These are phyloP conservation scores for Cylindricascospora bacillispora DNA, from an alignment of 1,139 yeast species.

Conservation along the genomic window DNA sequence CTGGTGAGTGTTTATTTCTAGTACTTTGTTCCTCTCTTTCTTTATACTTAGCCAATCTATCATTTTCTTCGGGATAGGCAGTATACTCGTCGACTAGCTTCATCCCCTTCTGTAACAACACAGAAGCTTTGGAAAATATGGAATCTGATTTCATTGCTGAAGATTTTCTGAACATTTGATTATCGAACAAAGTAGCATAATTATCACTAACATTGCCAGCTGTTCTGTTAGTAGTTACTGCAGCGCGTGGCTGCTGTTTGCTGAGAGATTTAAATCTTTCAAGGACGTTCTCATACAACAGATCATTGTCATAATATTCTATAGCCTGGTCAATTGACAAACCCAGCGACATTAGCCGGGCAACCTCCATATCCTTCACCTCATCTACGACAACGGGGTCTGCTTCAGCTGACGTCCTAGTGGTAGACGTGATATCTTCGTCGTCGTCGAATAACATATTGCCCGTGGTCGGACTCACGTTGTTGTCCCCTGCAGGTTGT, in stretches of 20 bases:
- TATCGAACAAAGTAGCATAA: too few species aligned
- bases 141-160: neutral
- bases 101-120: conserved; percentile 18
- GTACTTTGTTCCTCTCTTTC: neutral
- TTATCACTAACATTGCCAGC: neutral
- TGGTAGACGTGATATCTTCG: too few species aligned
- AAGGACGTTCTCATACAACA: conserved; percentile 15
- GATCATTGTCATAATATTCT: conserved; percentile 15
- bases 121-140: conserved; percentile 14
- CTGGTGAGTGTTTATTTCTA: too few species aligned
- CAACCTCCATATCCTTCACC: conserved; percentile 24
- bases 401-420: too few species aligned
- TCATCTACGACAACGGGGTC: conserved; percentile 20
- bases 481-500: too few species aligned
- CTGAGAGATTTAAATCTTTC: conserved; percentile 4
- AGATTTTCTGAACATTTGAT: conserved; percentile 2
- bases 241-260: conserved; percentile 1
- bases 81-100: conserved; percentile 18
- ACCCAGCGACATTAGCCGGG: conserved; percentile 23
- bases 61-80: conserved; percentile 13
- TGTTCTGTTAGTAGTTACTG: conserved; percentile 1
- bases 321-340: conserved; percentile 14
- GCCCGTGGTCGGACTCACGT: neutral
- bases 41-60: conserved; percentile 7
- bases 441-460: too few species aligned